Conservation (phyloP, 306 rosid species). For the Senna siamea region DNA sequence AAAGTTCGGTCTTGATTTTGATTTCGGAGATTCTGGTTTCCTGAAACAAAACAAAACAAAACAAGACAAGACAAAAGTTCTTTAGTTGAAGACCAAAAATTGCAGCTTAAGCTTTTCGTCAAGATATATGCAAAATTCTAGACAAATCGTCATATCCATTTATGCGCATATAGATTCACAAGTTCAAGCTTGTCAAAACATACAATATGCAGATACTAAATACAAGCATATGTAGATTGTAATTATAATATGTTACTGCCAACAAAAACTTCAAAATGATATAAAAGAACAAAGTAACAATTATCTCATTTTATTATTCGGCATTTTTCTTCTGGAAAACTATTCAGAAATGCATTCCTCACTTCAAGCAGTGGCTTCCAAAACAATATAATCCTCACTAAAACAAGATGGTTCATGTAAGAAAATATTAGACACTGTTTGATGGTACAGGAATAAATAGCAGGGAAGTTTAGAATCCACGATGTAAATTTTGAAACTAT, state of each 20-base stretch:
- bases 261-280: slow-evolving; percentile 23
- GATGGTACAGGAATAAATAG: no score
- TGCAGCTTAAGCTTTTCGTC: slow-evolving; percentile 9
- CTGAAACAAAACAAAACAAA: slow-evolving; percentile 53
- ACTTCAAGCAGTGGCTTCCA: no score
- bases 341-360: no score
- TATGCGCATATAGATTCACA: not conserved
- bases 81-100: slow-evolving; percentile 32
- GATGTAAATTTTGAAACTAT: no score
- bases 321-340: no score
- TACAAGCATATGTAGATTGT: slow-evolving; percentile 17
- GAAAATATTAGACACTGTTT: no score
- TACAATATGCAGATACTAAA: slow-evolving; percentile 24
- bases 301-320: no score
- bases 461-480: no score
- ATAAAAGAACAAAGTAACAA: no score
- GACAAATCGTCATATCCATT: not conserved
- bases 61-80: not conserved
- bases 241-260: not conserved
- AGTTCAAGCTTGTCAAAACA: slow-evolving; percentile 34
- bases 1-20: slow-evolving; percentile 68
- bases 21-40: slow-evolving; percentile 92
- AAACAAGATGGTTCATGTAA: no score
- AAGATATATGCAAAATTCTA: slow-evolving; percentile 8
- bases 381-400: no score